A percentile compares a stretch with the other conserved stretches of the same genome.
Conservation (phyloP, 192 early-diverging fungal genomes). For the Coemansia sp. region DNA sequence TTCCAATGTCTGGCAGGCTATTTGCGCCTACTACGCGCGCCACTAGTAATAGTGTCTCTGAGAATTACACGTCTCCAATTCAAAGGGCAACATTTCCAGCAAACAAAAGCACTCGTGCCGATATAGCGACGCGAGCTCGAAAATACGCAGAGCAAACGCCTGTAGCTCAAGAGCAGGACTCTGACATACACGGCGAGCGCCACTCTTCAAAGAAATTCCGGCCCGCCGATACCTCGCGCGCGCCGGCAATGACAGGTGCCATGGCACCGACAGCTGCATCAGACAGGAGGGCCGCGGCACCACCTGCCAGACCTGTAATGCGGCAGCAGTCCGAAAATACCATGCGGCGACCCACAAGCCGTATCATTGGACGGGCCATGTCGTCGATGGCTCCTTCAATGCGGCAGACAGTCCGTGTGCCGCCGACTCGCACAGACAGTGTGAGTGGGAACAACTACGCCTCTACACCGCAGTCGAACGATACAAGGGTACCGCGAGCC, state of each 20-base stretch:
- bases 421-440: background rate
- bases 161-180: background rate
- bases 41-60: background rate
- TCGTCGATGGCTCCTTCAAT: background rate
- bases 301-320: conserved; percentile 7
- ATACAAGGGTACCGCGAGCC: background rate
- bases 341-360: background rate
- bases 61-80: background rate
- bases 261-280: conserved; percentile 6
- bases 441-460: background rate
- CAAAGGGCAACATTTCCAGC: background rate
- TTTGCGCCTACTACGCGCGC: background rate
- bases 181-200: background rate
- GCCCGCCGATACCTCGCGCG: conserved; percentile 15
- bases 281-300: conserved; percentile 5
- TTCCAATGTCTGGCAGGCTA: background rate
- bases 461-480: background rate
- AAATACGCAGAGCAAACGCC: conserved; percentile 18
- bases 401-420: background rate
- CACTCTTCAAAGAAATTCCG: conserved; percentile 22
- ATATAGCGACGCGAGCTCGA: conserved; percentile 19
- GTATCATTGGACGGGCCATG: background rate
- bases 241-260: background rate
- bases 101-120: conserved; percentile 6
- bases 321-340: conserved; percentile 34